Evolutionary conservation across 441 rosid genomes (phyloP).

Genomic region (Pelargonium australe): DNA sequence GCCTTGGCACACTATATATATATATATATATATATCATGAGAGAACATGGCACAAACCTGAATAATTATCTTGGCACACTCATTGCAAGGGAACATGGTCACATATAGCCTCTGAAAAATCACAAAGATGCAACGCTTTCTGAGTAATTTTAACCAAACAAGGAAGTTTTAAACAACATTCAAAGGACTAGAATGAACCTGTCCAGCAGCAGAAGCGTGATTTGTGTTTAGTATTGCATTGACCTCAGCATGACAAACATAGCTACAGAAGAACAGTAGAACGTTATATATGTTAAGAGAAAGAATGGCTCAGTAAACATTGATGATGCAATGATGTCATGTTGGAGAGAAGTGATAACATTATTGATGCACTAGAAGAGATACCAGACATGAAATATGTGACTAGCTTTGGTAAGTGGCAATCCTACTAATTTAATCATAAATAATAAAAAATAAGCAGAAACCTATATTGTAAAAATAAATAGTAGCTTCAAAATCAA

Average conservation of each 20-base stretch:
- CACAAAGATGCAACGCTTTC: conserved; percentile 12
- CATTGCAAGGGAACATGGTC: conserved; percentile 97
- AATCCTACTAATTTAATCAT: conserved; percentile 3
- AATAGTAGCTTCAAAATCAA: conserved; percentile 14
- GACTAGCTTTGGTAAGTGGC: background rate
- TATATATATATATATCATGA: conserved; percentile 6
- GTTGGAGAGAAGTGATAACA: conserved; percentile 4
- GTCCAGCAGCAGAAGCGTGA: conserved; percentile 87
- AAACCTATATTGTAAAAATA: conserved; percentile 3
- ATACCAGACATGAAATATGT: conserved; percentile 7
- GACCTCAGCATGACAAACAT: conserved; percentile 97
- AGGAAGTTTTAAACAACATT: background rate
- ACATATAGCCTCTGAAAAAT: conserved; percentile 79
- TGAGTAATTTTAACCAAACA: background rate
- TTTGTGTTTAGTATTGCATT: conserved; percentile 91
- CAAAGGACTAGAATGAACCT: conserved; percentile 34
- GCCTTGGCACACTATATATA: too few species aligned
- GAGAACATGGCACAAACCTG: conserved; percentile 45
- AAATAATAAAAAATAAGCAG: background rate
- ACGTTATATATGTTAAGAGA: background rate
- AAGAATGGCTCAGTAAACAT: conserved; percentile 1
- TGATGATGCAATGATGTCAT: conserved; percentile 5
- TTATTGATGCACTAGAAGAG: conserved; percentile 14
- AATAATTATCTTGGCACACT: conserved; percentile 90
- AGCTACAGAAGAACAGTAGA: conserved; percentile 36